phyloP scores from a whole-genome alignment of 2,329 filamentous ascomycete genomes.

The Fusarium fujikuroi region DNA sequence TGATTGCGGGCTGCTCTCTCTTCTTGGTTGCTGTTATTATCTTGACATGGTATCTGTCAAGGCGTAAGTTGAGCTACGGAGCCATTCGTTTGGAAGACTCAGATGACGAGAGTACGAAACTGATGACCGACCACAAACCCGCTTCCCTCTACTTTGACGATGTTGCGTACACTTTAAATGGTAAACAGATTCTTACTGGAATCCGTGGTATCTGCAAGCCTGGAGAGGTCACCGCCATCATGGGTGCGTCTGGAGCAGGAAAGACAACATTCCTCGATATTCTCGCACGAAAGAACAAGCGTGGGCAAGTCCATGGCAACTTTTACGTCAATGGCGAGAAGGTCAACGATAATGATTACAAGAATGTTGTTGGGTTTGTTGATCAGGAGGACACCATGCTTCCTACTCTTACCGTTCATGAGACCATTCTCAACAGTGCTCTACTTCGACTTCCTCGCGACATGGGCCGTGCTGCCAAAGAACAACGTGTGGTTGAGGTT shows the following conservation, averaged over 20 bases:
- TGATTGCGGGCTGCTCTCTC: slow-evolving; percentile 86
- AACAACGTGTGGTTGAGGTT: slow-evolving; percentile 90
- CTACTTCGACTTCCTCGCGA: slow-evolving; percentile 89
- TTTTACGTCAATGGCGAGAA: slow-evolving; percentile 96
- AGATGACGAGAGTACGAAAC: slow-evolving; percentile 85
- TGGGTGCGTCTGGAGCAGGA: slow-evolving; percentile 96
- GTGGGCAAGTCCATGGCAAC: slow-evolving; percentile 79
- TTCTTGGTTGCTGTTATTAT: slow-evolving; percentile 91
- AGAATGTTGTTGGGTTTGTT: slow-evolving; percentile 93
- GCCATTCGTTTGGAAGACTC: slow-evolving; percentile 88
- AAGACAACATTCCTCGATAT: slow-evolving; percentile 99
- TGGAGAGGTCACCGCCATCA: slow-evolving; percentile 96
- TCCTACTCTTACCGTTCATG: slow-evolving; percentile 94
- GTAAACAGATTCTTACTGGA: slow-evolving; percentile 82
- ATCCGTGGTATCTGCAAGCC: slow-evolving; percentile 90
- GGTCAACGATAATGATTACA: slow-evolving; percentile 84
- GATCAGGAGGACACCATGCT: slow-evolving; percentile 99
- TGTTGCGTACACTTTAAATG: slow-evolving; percentile 86
- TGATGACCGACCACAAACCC: slow-evolving; percentile 92
- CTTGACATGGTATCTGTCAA: slow-evolving; percentile 86
- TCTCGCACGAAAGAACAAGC: slow-evolving; percentile 95
- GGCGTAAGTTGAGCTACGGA: slow-evolving; percentile 75
- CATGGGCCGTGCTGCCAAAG: slow-evolving; percentile 89
- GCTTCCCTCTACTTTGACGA: slow-evolving; percentile 89
- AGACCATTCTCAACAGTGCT: slow-evolving; percentile 95